A percentile compares a stretch with the other conserved stretches of the same genome.
These are phyloP conservation scores for Turnera subulata DNA, from an alignment of 345 rosid genomes.

Conservation along the genomic window DNA sequence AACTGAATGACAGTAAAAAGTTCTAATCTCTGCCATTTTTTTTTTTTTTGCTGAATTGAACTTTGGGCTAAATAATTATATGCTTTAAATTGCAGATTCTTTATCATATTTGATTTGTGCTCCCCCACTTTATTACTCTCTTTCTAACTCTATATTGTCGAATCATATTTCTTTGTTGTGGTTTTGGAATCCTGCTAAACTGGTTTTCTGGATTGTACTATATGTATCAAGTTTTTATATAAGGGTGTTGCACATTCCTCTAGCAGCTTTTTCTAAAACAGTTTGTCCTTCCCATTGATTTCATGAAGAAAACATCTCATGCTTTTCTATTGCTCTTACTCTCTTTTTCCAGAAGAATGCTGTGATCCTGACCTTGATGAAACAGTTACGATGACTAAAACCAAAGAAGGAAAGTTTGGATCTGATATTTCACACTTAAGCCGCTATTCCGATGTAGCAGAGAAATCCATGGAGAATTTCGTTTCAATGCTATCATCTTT, in stretches of 20 bases:
- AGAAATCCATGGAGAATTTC: constrained; percentile 72
- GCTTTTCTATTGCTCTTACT: not conserved
- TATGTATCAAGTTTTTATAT: no score
- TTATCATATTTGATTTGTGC: not conserved
- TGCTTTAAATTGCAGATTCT: no score
- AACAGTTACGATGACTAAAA: constrained; percentile 18
- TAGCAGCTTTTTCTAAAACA: not conserved
- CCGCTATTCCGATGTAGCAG: constrained; percentile 69
- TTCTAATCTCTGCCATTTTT: no score
- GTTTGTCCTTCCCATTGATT: not conserved
- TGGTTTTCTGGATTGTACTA: no score
- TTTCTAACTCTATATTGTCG: not conserved
- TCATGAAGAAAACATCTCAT: not conserved
- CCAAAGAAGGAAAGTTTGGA: constrained; percentile 57
- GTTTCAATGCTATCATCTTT: constrained; percentile 73
- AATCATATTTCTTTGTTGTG: not conserved
- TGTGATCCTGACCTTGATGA: constrained; percentile 30
- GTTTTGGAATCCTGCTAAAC: not conserved
- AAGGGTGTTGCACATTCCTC: not conserved
- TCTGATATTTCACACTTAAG: constrained; percentile 68
- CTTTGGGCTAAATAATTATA: no score
- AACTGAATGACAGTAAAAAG: no score
- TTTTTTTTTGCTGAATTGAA: no score
- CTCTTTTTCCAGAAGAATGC: constrained; percentile 19
- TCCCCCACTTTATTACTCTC: not conserved